Evolutionary conservation across 192 early-diverging fungal genomes (phyloP).

Genomic region (Coemansia sp.): DNA sequence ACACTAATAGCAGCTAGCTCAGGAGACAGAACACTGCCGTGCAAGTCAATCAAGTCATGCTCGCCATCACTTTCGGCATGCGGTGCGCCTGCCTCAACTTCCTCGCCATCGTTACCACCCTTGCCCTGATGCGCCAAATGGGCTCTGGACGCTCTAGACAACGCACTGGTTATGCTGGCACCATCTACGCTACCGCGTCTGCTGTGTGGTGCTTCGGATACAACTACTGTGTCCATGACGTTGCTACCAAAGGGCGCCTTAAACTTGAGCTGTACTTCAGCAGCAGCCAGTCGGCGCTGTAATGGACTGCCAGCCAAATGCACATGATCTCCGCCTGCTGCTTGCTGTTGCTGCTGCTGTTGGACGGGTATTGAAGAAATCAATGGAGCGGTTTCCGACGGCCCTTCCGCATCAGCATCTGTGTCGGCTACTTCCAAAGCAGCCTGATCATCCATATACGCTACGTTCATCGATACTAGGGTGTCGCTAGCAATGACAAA

Average conservation of each 20-base stretch:
- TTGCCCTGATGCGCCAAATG: too few species aligned
- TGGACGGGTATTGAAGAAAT: constrained; percentile 11
- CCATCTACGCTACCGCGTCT: constrained; percentile 9
- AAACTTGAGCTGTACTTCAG: constrained; percentile 27
- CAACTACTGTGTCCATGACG: constrained; percentile 49
- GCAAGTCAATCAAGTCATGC: constrained; percentile 24
- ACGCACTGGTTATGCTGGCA: constrained; percentile 1
- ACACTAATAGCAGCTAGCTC: constrained; percentile 39
- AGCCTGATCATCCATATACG: constrained; percentile 29
- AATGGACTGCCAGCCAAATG: constrained; percentile 25
- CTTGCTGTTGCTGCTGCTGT: neutral
- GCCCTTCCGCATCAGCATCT: neutral
- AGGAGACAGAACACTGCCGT: constrained; percentile 17
- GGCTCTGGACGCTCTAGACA: constrained; percentile 3
- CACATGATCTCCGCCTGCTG: neutral
- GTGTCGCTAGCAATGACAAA: constrained; percentile 56
- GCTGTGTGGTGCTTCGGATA: constrained; percentile 17
- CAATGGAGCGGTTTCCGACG: constrained; percentile 32
- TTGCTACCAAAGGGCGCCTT: constrained; percentile 43
- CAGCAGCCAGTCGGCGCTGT: constrained; percentile 15
- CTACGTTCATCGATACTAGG: constrained; percentile 41
- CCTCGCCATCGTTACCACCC: neutral
- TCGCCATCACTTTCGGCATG: too few species aligned
- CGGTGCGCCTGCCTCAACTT: too few species aligned
- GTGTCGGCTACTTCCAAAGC: constrained; percentile 8